A percentile compares a stretch with the other conserved stretches of the same genome.
Evolutionary conservation across 768 basidiomycete genomes (phyloP).

Genomic region (Exidia glandulosa): DNA sequence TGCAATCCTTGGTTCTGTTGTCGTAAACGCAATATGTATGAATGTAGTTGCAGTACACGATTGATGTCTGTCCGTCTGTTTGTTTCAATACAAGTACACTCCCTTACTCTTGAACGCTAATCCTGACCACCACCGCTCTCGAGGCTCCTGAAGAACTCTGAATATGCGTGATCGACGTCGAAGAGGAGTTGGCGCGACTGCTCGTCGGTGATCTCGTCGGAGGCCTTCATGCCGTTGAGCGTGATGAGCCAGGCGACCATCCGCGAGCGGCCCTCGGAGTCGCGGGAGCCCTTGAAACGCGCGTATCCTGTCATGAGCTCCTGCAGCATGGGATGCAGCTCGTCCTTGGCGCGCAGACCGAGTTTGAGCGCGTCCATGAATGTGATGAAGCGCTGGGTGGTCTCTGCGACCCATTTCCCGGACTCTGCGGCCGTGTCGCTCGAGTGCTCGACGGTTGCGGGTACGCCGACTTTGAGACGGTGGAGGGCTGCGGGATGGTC

Average conservation of each 20-base stretch:
- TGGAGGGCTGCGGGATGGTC: constrained; percentile 89
- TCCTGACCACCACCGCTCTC: constrained; percentile 20
- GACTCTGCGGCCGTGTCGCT: constrained; percentile 88
- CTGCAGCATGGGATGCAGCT: constrained; percentile 86
- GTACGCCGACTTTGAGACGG: constrained; percentile 82
- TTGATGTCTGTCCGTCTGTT: too few relatives aligned
- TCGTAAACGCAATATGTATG: too few relatives aligned
- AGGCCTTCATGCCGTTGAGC: constrained; percentile 92
- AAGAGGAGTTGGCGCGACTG: constrained; percentile 94
- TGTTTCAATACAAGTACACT: neutral
- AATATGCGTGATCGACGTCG: constrained; percentile 93
- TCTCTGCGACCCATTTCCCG: constrained; percentile 95
- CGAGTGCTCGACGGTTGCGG: constrained; percentile 93
- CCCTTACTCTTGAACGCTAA: neutral
- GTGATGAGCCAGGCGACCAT: constrained; percentile 96
- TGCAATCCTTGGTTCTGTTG: neutral
- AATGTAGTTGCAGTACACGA: neutral
- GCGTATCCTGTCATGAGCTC: constrained; percentile 94
- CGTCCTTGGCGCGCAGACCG: constrained; percentile 90
- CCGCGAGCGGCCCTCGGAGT: constrained; percentile 91
- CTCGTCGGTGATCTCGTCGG: constrained; percentile 91
- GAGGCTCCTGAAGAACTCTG: constrained; percentile 79
- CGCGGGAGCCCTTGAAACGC: constrained; percentile 86
- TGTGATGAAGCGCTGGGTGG: constrained; percentile 95
- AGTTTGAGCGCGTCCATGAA: constrained; percentile 97